Evolutionary conservation across 129 eudicot species (phyloP), one percentile per base, ranked within the genome.

Genomic region (Flaveria ramosissima): DNA sequence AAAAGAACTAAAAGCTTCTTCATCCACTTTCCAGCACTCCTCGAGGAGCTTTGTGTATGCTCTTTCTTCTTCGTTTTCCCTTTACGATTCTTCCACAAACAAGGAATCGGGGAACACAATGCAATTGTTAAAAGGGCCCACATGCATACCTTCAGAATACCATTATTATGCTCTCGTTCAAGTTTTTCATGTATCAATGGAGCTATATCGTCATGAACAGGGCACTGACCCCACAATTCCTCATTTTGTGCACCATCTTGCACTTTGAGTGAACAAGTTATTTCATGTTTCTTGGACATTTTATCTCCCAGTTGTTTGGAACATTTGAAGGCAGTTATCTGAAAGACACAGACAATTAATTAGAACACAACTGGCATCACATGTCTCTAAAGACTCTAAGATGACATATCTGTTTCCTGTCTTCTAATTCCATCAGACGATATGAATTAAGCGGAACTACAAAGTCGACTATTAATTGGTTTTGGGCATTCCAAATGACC

Each of bases 21-120:
- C 86, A 83, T 84, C 92, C 94, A 92, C 76, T 86, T 89, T 41
- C 93, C 90, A 55, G 83, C 75, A 68, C 78, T 78, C 78, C 79
- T 60, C 17, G 91, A 84, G 21, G 91, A 69, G 83, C 46, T 79
- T 14, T 67, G 88, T 15, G 78, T 76, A 42, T 74, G 85, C 78
- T 87, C 85, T 71, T 85, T 88, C 73, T 62, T 86, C 81, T 85
- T 78, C 41, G 46, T 68, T 46, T 43, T 55, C 77, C 50, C 83
- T 59, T 84, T 86, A 71, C 26, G 73, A 41, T 72, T 83, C 87
- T 74, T 72, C 78, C 70, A 42, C 41, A 85, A 75, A 52, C 65
- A 64, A 51, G 73, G 60, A 53, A 89, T 72, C 41, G 43, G 62
- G 76, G 68, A 85, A 82, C 87, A 82, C 57, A 92, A 9, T 26